Evolutionary conservation across 345 rosid genomes (phyloP).

Genomic region (Atalantia buxifolia): DNA sequence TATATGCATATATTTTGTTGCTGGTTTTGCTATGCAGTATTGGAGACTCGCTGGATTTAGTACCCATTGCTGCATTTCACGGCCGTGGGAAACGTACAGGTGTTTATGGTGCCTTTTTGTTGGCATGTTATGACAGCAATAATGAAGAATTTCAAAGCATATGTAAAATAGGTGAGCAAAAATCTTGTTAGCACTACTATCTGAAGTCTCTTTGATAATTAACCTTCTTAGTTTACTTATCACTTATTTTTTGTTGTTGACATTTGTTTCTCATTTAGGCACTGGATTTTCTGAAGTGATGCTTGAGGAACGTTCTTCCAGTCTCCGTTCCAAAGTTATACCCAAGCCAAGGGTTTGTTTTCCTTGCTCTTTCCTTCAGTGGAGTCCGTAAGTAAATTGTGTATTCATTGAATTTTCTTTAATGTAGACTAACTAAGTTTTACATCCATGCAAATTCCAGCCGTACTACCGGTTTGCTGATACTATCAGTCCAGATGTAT

Average conservation of each 20-base stretch:
- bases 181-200: constrained; percentile 1
- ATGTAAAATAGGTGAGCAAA: constrained; percentile 78
- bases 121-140: constrained; percentile 80
- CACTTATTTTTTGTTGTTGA: constrained; percentile 4
- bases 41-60: constrained; percentile 93
- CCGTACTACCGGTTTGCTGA: constrained; percentile 72
- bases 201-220: constrained; percentile 9
- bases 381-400: not conserved
- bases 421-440: constrained; percentile 5
- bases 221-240: not conserved
- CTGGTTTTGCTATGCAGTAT: constrained; percentile 45
- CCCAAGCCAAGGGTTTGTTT: constrained; percentile 65
- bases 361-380: constrained; percentile 2
- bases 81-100: constrained; percentile 97
- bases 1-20: not conserved
- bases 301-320: constrained; percentile 80
- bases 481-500: constrained; percentile 75
- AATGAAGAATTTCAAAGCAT: constrained; percentile 92
- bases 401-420: not conserved
- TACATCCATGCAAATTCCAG: constrained; percentile 37
- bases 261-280: constrained; percentile 34
- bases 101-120: constrained; percentile 88
- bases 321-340: constrained; percentile 82
- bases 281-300: constrained; percentile 83
- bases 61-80: constrained; percentile 93